Evolutionary conservation across 148 eudicot species (phyloP), one percentile per base, ranked within the genome.

Genomic region (Vaccinium darrowii): DNA sequence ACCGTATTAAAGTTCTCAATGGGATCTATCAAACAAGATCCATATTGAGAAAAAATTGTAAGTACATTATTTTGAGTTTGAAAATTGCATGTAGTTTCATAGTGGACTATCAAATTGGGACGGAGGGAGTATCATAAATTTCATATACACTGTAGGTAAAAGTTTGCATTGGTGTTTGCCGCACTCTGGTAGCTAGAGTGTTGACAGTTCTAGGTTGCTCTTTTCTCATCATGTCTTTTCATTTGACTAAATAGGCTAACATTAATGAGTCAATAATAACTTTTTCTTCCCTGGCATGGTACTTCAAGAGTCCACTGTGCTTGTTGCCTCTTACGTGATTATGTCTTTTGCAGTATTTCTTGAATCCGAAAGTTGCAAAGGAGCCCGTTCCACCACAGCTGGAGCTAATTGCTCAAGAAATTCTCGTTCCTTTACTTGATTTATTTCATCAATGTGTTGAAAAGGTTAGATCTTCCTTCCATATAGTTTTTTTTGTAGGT

Each of bases 311-410:
- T 78, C 63, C 33, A 53, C 54, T 81, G 49, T 78, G 43, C 23
- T 82, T 52, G 84, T 27, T 67, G 60, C 43, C 47, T 75, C 54
- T 49, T 67, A 82, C 15, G 49, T 82, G 74, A 19, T 30, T 25
- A 71, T 16, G 54, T 84, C 60, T 88, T 33, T 47, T 82, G 87
- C 90, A 94, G 95, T 94, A 94, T 78, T 94, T 94, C 82, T 85
- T 93, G 89, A 93, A 94, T 85, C 98, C 95, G 43, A 93, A 94
- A 93, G 84, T 92, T 58, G 90, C 91, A 8, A 94, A 91, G 90
- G 98, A 94, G 88, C 94, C 95, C 3, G 92, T 93, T 84, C 98
- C 98, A 25, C 89, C 85, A 36, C 94, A 92, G 91, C 86, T 94
- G 75, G 92, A 94, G 89, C 88, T 85, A 49, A 90, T 94, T 84